These are phyloP conservation scores for Clarireedia hainanense DNA, from an alignment of 2,329 filamentous ascomycete genomes.

Conservation along the genomic window DNA sequence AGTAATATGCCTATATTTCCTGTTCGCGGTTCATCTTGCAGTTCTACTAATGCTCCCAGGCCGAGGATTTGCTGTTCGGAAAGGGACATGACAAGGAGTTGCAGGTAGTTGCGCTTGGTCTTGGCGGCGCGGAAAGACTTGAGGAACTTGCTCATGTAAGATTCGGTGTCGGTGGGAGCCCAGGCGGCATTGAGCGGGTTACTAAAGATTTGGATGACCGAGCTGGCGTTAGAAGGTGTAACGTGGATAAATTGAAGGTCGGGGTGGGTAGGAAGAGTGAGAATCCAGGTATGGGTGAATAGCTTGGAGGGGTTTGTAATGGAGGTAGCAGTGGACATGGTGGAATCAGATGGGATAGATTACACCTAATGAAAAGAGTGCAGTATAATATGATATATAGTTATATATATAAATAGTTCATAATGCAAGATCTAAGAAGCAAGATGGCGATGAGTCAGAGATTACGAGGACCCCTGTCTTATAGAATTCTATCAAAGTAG, in stretches of 20 bases:
- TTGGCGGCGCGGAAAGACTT: background rate
- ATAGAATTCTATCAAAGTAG: no score
- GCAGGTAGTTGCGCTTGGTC: background rate
- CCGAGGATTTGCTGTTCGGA: background rate
- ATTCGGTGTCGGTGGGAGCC: background rate
- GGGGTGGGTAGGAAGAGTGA: conserved; percentile 10
- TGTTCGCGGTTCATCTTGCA: background rate
- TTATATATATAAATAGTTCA: no score
- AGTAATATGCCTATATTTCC: conserved; percentile 1
- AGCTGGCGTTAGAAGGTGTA: conserved; percentile 4
- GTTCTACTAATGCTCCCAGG: background rate
- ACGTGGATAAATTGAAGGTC: conserved; percentile 11
- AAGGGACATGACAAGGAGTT: background rate
- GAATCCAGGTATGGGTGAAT: conserved; percentile 13
- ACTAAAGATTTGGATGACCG: background rate
- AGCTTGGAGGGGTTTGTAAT: background rate
- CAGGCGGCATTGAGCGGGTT: conserved; percentile 4
- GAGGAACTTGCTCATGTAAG: background rate
- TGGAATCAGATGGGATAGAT: no score
- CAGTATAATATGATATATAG: no score
- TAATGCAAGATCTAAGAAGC: no score
- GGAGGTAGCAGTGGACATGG: no score
- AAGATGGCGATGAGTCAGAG: no score
- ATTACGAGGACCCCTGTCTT: no score
- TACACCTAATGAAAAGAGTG: no score